Base-by-base conservation (phyloP, 2,329 filamentous ascomycete genomes). In the Ophiostoma triangulosporum region DNA sequence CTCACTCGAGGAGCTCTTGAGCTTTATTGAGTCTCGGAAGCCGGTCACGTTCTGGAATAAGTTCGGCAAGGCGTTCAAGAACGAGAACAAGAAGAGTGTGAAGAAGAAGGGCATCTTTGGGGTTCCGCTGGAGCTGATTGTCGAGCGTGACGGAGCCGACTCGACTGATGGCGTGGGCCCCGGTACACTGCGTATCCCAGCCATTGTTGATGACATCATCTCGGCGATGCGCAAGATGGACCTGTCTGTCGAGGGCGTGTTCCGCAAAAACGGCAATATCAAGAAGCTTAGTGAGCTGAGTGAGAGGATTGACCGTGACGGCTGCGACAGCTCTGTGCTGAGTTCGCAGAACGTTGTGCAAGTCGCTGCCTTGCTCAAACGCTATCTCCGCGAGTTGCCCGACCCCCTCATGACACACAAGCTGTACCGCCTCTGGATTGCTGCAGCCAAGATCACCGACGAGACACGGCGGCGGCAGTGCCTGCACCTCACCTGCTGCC, bases 201-300 rank as follows among this genome's bases (percentile, higher is more conserved):
- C 88, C n/a, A 75, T 98, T 51, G 78, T 98, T n/a, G 91, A 97
- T 63, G 91, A 96, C 65, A 83, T 91, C 49, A 84, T 98, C 35
- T 86, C 87, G 4, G 89, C 90, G 12, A 95, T 98, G 88, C 83
- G 90, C 62, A 93, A 91, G 68, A 97, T 98, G 88, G 93, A 98
- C 67, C 89, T 98, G 72, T 97, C 91, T 1, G 88, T 98, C 1
- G 93, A 98, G 68, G 93, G 93, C 62, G 90, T 98, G 22, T 98
- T 98, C 79, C 83, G 93, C 61, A 98, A 98, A 76, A 98, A 97
- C 63, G 93, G 93, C 62, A 98, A 97, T 68, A 96, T 98, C 71
- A 91, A 93, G 67, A 87, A 90, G 60, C 75, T 96, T 45, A 88
- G 86, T 61, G 90, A 95, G 57, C 74, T 94, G 6, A 84, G 88